These are phyloP conservation scores for sorghum (Sorghum bicolor) DNA, from an alignment of 176 grass and related monocot genomes.

Conservation along the genomic window Sorghum_bicolor_NCBIv3 NC_012875.2:6969001-6969500, in stretches of 20 bases:
- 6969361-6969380: background rate
- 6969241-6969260: background rate
- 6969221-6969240: background rate
- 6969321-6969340: background rate
- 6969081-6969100: conserved; percentile 56
- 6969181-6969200: background rate
- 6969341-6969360: background rate
- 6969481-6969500: background rate
- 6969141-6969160: background rate
- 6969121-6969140: background rate
- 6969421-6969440: background rate
- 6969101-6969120: conserved; percentile 83
- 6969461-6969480: background rate
- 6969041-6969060: conserved; percentile 90
- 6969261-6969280: background rate
- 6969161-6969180: background rate
- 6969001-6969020: background rate
- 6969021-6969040: conserved; percentile 25
- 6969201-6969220: background rate
- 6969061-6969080: conserved; percentile 48
- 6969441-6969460: background rate
- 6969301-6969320: background rate
- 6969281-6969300: background rate
- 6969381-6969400: background rate
- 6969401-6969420: background rate